Percentiles rank a stretch among this genome's conserved stretches.
phyloP scores from a whole-genome alignment of 495 filamentous ascomycete species.

The Thozetella sp. region DNA sequence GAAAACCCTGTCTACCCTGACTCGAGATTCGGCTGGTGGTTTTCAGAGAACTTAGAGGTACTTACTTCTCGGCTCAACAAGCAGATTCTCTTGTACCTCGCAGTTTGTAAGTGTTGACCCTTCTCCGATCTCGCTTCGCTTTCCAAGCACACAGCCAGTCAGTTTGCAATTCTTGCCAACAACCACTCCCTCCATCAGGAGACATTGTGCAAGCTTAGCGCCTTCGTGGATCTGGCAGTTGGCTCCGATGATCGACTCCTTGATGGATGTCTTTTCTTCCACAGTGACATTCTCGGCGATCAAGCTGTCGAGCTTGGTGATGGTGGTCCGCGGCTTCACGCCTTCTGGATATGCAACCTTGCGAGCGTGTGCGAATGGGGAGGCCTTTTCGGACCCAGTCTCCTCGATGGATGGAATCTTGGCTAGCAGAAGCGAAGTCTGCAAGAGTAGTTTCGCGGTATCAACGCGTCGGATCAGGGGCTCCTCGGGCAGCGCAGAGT shows the following conservation, averaged over 20 bases:
- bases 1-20: neutral
- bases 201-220: slow-evolving; percentile 76
- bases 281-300: slow-evolving; percentile 86
- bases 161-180: slow-evolving; percentile 77
- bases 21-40: neutral
- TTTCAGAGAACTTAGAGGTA: slow-evolving; percentile 13
- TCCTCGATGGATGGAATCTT: slow-evolving; percentile 72
- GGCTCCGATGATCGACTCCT: slow-evolving; percentile 83
- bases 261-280: slow-evolving; percentile 80
- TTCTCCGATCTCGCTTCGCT: slow-evolving; percentile 72
- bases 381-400: slow-evolving; percentile 53
- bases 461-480: slow-evolving; percentile 86
- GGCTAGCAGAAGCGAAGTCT: slow-evolving; percentile 82
- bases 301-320: slow-evolving; percentile 75
- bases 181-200: slow-evolving; percentile 88
- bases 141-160: slow-evolving; percentile 81
- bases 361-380: slow-evolving; percentile 70
- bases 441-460: slow-evolving; percentile 76
- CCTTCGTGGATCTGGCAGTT: slow-evolving; percentile 82
- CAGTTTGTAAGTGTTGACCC: slow-evolving; percentile 79
- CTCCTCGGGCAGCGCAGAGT: slow-evolving; percentile 40
- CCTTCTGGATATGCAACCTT: slow-evolving; percentile 82
- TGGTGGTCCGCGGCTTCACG: slow-evolving; percentile 73
- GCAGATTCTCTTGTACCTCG: slow-evolving; percentile 83
- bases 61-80: slow-evolving; percentile 79